Base-by-base conservation (phyloP, 1,284 basidiomycete genomes). In the Termitomyces sp. region DNA sequence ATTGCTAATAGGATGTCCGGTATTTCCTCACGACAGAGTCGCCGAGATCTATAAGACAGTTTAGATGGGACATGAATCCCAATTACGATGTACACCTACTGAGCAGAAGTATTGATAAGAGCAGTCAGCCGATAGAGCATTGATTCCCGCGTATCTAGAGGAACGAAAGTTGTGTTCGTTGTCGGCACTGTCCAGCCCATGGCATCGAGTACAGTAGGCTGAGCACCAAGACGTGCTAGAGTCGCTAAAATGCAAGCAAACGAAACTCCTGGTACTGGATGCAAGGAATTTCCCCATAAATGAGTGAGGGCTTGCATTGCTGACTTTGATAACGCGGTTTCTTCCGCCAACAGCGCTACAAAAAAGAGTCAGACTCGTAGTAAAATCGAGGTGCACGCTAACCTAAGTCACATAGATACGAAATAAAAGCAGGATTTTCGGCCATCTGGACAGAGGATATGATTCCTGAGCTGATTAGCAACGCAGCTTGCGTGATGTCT, bases 1-100 rank as follows among this genome's bases (percentile, higher is more conserved):
- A 89, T 61, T 1, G 72, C 65, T 43, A 82, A 60, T 6, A 84
- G 61, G n/a, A 82, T 64, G 52, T 80, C 73, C 2, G 79, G 73
- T 2, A 79, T 64, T n/a, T 83, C 81, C 15, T 69, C 63, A 6
- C 56, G 53, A 24, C 59, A 59, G n/a, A 78, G 62, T 34, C 67
- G 66, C 45, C 66, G 57, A 39, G 68, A 66, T 31, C 79, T 40
- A 57, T 10, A 34, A 26, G 19, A n/a, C 30, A 12, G 5, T 36
- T 55, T 19, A 57, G 50, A 62, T 17, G 63, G 53, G 13, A 51
- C 44, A 10, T 24, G 30, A 30, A 34, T 26, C 21, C 40, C 36
- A 44, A 6, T 31, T 55, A 9, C 53, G 15, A 31, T 42, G 45
- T 50, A 36, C 65, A 57, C 76, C 68, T 61, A 86, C 85, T 65